Conservation (phyloP, 371 early-diverging fungal genomes). For the Mucor velutinosus region DNA sequence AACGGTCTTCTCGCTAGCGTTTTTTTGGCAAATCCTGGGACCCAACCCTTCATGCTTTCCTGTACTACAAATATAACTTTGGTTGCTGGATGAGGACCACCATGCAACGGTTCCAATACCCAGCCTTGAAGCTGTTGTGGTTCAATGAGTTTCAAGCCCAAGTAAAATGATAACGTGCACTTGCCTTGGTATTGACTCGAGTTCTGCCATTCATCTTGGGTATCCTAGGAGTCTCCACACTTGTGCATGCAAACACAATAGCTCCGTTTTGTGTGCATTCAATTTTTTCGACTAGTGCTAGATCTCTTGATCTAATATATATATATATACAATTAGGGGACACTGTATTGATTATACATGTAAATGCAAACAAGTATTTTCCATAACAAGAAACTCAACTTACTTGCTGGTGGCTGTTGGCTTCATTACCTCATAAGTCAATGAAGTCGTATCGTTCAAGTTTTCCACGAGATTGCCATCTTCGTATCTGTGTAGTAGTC, state of each 20-base stretch:
- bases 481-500: conserved; percentile 41
- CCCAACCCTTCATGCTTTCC: conserved; percentile 57
- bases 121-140: conserved; percentile 56
- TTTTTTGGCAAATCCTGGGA: conserved; percentile 68
- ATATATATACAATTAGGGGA: not conserved
- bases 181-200: conserved; percentile 57
- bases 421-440: conserved; percentile 59
- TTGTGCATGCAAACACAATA: conserved; percentile 67
- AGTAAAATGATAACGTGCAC: not conserved
- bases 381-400: conserved; percentile 7
- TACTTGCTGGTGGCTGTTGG: conserved; percentile 54
- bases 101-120: conserved; percentile 64
- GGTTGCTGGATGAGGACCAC: conserved; percentile 52
- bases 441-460: conserved; percentile 51
- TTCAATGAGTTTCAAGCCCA: not conserved
- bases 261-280: conserved; percentile 51
- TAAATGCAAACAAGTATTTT: not conserved
- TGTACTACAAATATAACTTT: conserved; percentile 62
- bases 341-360: not conserved
- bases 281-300: conserved; percentile 49
- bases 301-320: conserved; percentile 40
- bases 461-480: conserved; percentile 61
- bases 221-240: conserved; percentile 67
- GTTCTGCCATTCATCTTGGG: conserved; percentile 59
- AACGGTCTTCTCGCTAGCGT: conserved; percentile 66